Percentiles rank a stretch among this genome's conserved stretches.
phyloP scores from a whole-genome alignment of 129 eudicot genomes.

The Helianthus tuberosus region DNA sequence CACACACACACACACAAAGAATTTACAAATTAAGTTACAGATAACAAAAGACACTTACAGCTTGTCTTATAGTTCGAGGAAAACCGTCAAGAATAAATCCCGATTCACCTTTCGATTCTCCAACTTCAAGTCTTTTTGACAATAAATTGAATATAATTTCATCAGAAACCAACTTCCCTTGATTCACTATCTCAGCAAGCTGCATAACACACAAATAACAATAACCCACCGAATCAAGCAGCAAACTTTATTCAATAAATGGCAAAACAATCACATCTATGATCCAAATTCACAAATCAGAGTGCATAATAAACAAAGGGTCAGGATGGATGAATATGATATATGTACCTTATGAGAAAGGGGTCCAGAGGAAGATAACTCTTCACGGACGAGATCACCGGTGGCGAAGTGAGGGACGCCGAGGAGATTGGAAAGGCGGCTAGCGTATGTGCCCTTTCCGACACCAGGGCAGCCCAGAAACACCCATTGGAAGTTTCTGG shows the following conservation, averaged over 20 bases:
- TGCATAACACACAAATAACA: conserved; percentile 37
- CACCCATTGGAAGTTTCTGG: conserved; percentile 75
- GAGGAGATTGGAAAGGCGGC: conserved; percentile 76
- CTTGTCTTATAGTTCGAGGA: conserved; percentile 97
- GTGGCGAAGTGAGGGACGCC: conserved; percentile 99
- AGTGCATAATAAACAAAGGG: background rate
- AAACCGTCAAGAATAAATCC: conserved; percentile 96
- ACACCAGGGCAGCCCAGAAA: conserved; percentile 95
- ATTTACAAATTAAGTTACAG: too few relatives aligned
- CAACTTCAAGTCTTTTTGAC: conserved; percentile 89
- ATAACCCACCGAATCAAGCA: conserved; percentile 6
- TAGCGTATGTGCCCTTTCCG: conserved; percentile 95
- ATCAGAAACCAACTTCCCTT: conserved; percentile 94
- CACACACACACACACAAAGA: too few relatives aligned
- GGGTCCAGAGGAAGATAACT: conserved; percentile 65
- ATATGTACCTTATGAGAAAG: conserved; percentile 70
- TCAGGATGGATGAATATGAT: background rate
- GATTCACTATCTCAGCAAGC: conserved; percentile 87
- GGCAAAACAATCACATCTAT: background rate
- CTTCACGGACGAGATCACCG: conserved; percentile 96
- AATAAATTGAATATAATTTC: conserved; percentile 81
- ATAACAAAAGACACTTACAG: conserved; percentile 52
- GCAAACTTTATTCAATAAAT: background rate
- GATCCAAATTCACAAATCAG: background rate
- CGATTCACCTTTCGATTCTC: conserved; percentile 89